Conservation (phyloP, 768 basidiomycete genomes). For the Sarcomyxa edulis region DNA sequence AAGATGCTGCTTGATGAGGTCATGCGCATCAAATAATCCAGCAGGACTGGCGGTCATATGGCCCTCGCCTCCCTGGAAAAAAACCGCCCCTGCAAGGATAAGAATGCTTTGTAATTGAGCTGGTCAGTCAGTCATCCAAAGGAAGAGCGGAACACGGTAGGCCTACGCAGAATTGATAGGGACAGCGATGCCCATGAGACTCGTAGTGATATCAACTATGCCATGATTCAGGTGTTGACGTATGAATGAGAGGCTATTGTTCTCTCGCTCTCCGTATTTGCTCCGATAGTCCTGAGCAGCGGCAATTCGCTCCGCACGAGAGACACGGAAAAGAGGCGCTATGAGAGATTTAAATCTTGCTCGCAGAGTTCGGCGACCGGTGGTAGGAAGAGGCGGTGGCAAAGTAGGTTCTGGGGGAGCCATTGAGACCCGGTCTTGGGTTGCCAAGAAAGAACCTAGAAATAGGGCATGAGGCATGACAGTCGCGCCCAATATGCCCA, state of each 20-base stretch:
- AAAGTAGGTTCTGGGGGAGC: conserved; percentile 10
- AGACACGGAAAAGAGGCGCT: conserved; percentile 22
- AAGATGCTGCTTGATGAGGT: conserved; percentile 47
- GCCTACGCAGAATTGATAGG: conserved; percentile 68
- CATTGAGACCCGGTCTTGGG: conserved; percentile 27
- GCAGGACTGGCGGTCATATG: conserved; percentile 41
- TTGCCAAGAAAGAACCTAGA: conserved; percentile 29
- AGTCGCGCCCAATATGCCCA: conserved; percentile 77
- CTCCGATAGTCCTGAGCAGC: conserved; percentile 25
- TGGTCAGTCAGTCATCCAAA: conserved; percentile 3
- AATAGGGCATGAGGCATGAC: conserved; percentile 72
- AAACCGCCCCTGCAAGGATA: conserved; percentile 68
- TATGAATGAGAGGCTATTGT: conserved; percentile 41
- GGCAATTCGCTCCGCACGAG: conserved; percentile 23
- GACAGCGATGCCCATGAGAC: conserved; percentile 65
- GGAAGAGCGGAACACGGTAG: background rate
- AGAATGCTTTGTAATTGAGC: conserved; percentile 45
- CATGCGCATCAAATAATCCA: conserved; percentile 70
- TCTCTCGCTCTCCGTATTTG: conserved; percentile 42
- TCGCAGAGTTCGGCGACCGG: conserved; percentile 6
- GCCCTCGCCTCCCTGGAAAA: conserved; percentile 37
- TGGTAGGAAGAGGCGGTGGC: conserved; percentile 5
- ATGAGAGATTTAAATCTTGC: conserved; percentile 7
- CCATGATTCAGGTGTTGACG: conserved; percentile 50
- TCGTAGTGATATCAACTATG: conserved; percentile 50